phyloP scores from a whole-genome alignment of 192 early-diverging fungal species.

The Backusella macrospora region DNA sequence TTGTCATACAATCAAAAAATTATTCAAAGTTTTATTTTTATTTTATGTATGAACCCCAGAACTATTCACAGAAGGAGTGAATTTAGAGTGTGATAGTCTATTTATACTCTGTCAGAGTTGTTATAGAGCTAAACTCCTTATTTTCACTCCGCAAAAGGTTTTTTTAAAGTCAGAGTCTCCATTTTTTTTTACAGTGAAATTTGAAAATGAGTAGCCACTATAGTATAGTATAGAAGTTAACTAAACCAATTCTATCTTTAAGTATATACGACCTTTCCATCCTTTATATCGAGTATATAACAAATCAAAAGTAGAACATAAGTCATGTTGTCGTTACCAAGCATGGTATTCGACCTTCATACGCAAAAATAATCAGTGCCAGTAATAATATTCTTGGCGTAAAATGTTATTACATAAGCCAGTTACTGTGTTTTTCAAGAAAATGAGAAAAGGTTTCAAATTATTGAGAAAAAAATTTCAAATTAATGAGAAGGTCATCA shows the following conservation, averaged over 20 bases:
- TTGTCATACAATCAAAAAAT: background rate
- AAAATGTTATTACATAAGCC: background rate
- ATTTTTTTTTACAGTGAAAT: background rate
- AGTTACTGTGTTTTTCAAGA: too few relatives aligned
- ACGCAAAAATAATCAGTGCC: slow-evolving; percentile 22
- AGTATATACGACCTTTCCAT: background rate
- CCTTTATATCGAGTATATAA: background rate
- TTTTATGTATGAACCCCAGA: background rate
- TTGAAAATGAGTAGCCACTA: background rate
- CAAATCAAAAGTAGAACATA: background rate
- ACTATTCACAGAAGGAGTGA: too few relatives aligned
- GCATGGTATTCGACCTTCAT: slow-evolving; percentile 29
- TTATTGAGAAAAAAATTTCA: too few relatives aligned
- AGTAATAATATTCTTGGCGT: slow-evolving; percentile 27
- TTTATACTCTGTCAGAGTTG: too few relatives aligned
- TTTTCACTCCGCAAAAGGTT: too few relatives aligned
- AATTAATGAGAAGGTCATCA: too few relatives aligned
- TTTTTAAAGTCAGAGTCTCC: too few relatives aligned
- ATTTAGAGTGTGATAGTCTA: too few relatives aligned
- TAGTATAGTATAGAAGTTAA: background rate
- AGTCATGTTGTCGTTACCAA: slow-evolving; percentile 17
- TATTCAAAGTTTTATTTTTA: background rate
- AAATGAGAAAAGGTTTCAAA: too few relatives aligned
- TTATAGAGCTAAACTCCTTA: too few relatives aligned
- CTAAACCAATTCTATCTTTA: background rate